Evolutionary conservation across 1,284 basidiomycete genomes (phyloP), one percentile per base, ranked within the genome.

Genomic region (Tremellales sp.): DNA sequence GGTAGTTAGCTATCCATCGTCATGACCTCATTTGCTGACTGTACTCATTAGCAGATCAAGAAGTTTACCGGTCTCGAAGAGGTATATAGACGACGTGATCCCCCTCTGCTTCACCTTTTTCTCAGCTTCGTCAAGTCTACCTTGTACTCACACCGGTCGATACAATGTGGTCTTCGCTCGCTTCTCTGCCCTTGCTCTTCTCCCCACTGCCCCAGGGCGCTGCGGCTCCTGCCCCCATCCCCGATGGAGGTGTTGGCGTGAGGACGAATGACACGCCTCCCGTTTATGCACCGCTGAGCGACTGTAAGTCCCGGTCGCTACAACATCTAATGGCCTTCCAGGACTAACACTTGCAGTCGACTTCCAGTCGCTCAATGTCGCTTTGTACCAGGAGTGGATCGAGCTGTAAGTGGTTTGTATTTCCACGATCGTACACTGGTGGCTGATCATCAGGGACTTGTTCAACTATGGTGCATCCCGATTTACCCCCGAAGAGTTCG

Each of bases 391-490:
- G 68, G 82, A 83, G 66, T 81, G 65, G 65, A 67, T 67, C 53
- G 65, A 67, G 56, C 62, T 67, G 47, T n/a, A n/a, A n/a, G 50
- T 40, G 10, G 51, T 52, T 17, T 29, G 21, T 35, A 26, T 17
- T 36, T 43, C 40, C 17, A 19, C 13, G 7, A 27, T 29, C n/a
- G n/a, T 39, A 19, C 36, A 37, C 40, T 15, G n/a, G 21, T 60
- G 77, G n/a, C n/a, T n/a, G n/a, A n/a, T n/a, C n/a, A n/a, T n/a
- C n/a, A n/a, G n/a, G n/a, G 82, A 84, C 57, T 69, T 85, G 3
- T 84, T 85, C 77, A 77, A 82, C 60, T 74, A 81, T 54, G 82
- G 80, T 23, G 74, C 84, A 7, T 75, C 78, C 13, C 59, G 70
- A 24, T 85, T 85, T 70, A 78, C 78, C 2, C 71, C 51, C 0